Evolutionary conservation across 768 basidiomycete species (phyloP), one percentile per base, ranked within the genome.

Genomic region (Boletus pseudopeckii): DNA sequence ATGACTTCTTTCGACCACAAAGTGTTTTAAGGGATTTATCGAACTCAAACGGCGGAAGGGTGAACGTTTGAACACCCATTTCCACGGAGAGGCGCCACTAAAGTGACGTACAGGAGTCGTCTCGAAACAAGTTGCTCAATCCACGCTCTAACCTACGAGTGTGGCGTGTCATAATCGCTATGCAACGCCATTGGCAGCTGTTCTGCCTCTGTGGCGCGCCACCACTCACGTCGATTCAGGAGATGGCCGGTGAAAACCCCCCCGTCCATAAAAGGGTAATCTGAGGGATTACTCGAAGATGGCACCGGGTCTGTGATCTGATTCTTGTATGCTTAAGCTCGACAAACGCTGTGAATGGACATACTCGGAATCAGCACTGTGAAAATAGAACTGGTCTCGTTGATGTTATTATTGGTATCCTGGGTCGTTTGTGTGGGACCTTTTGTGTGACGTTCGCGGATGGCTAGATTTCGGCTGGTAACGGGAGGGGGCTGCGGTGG

Each of bases 1-100:
- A 42, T 51, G 45, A 20, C 43, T 50, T 36, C 15, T 36, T 20
- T 43, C 37, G 15, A 39, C 45, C 47, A 51, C 64, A 56, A 61
- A 60, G 52, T 45, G 32, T 32, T 26, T 9, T 7, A 44, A 48
- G 15, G 42, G 41, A 37, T 44, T 20, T 32, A 18, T 43, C n/a
- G 24, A 41, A 33, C 42, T 37, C 38, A 17, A 44, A 41, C 3
- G 9, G 13, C 30, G 38, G 41, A 20, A 18, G 30, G 17, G 39
- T 41, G 37, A 42, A n/a, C n/a, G n/a, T n/a, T n/a, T n/a, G n/a
- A n/a, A n/a, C 15, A 34, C 22, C 33, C 34, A 50, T 54, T 43
- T 51, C 61, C 55, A 63, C 57, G 56, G 55, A 61, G 55, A 44
- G 48, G 50, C 39, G 61, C 56, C 61, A 61, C 55, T n/a, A 14